Evolutionary conservation across 495 filamentous ascomycete species (phyloP), one percentile per base, ranked within the genome.

Genomic region (Lophiotrema nucula): DNA sequence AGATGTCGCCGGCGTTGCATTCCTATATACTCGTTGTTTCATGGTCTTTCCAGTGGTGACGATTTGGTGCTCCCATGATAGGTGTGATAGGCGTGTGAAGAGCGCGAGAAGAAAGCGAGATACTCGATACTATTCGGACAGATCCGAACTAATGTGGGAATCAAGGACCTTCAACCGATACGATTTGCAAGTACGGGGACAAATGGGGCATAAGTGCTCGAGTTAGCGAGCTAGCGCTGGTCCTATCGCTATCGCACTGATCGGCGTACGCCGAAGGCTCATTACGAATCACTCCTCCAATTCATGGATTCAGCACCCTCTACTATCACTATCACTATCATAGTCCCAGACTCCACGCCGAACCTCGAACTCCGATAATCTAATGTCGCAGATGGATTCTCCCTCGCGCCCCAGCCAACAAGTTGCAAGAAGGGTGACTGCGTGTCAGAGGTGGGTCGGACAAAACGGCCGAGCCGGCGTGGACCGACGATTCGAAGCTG

Each of bases 361-460:
- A 25, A 46, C 4, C 6, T 35, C 31, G 31, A n/a, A 35, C 8
- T 35, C 18, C 39, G 18, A 6, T n/a, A n/a, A n/a, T n/a, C n/a
- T n/a, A 19, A 18, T 13, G 21, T 8, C 31, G n/a, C 46, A 49
- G 2, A 49, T 49, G 46, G 22, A 49, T 27, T 25, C 46, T 13
- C 21, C 21, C 25, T 49, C 25, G 46, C 46, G 21, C 19, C 15
- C 22, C 4, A 16, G 21, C 21, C 25, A 21, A 15, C 12, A 15
- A 21, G 15, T 31, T 49, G 19, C 22, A 41, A 45, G 51, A 55
- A 22, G 37, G 13, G 51, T 45, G 12, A 55, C 23, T 21, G 51
- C 51, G 19, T 55, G 51, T 45, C 38, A 55, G 38, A 55, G 19
- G 39, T 55, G 23, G 11, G 51, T 45, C 38, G 23, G 25, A 55